Evolutionary conservation across 2,329 filamentous ascomycete genomes (phyloP).

Genomic region (Aspergillus sp.): DNA sequence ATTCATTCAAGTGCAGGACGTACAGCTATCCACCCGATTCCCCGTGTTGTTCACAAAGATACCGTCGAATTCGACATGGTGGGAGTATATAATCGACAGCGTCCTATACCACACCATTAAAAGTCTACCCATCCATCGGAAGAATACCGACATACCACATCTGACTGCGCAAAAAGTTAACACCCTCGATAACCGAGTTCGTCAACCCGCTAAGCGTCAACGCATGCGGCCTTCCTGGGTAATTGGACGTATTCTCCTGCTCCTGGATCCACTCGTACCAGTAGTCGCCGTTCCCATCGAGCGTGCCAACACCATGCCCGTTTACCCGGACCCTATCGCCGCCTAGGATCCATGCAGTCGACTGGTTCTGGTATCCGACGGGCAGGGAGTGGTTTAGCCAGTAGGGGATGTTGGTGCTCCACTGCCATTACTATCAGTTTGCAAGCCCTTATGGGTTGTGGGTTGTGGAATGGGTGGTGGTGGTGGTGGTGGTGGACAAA

Average conservation of each 20-base stretch:
- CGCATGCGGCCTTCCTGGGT: conserved; percentile 29
- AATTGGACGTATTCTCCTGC: conserved; percentile 26
- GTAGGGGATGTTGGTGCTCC: conserved; percentile 44
- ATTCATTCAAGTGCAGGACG: background rate
- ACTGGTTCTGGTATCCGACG: conserved; percentile 52
- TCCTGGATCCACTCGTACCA: conserved; percentile 39
- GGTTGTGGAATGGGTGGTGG: background rate
- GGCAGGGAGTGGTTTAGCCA: conserved; percentile 49
- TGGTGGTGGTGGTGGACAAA: conserved; percentile 7
- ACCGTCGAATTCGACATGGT: conserved; percentile 49
- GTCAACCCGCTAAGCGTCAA: conserved; percentile 23
- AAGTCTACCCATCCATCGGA: background rate
- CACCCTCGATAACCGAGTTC: conserved; percentile 20
- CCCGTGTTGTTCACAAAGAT: conserved; percentile 53
- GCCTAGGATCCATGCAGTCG: conserved; percentile 52
- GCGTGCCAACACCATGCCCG: conserved; percentile 50
- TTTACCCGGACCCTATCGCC: conserved; percentile 51
- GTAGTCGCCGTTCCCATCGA: conserved; percentile 47
- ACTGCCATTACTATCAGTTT: conserved; percentile 16
- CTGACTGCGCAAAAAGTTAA: conserved; percentile 50
- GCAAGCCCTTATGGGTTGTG: too few species aligned
- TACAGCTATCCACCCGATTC: conserved; percentile 17
- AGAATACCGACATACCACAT: conserved; percentile 50
- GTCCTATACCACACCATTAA: conserved; percentile 32
- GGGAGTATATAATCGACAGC: conserved; percentile 53